These are phyloP conservation scores for Fusarium sp. DNA, from an alignment of 2,329 filamentous ascomycete species.

Conservation along the genomic window DNA sequence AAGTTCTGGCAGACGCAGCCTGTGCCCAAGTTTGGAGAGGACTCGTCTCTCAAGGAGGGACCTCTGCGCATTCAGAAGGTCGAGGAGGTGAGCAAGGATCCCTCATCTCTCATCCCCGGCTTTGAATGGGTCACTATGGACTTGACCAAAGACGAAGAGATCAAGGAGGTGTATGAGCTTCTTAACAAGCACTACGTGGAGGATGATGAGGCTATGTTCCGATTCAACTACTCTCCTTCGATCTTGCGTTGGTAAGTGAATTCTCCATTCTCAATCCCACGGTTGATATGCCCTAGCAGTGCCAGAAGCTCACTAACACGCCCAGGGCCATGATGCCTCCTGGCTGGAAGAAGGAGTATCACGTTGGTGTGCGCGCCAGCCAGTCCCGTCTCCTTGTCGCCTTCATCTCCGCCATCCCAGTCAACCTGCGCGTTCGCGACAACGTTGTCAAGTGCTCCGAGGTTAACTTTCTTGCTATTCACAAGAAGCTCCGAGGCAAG, in stretches of 20 bases:
- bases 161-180: slow-evolving; percentile 92
- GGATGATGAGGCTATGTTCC: slow-evolving; percentile 95
- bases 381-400: slow-evolving; percentile 89
- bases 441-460: slow-evolving; percentile 83
- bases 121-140: slow-evolving; percentile 97
- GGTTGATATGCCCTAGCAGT: not conserved
- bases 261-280: not conserved
- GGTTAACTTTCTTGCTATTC: slow-evolving; percentile 97
- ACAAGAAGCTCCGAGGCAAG: slow-evolving; percentile 97
- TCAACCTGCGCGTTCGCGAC: slow-evolving; percentile 81
- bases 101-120: slow-evolving; percentile 77
- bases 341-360: slow-evolving; percentile 94
- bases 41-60: slow-evolving; percentile 73
- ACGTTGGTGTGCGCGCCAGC: slow-evolving; percentile 88
- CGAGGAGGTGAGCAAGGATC: slow-evolving; percentile 81
- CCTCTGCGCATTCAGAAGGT: slow-evolving; percentile 84
- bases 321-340: slow-evolving; percentile 90
- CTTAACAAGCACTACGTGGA: slow-evolving; percentile 96
- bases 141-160: slow-evolving; percentile 77
- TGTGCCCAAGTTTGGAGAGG: slow-evolving; percentile 82
- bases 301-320: slow-evolving; percentile 14
- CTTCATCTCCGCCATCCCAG: slow-evolving; percentile 94
- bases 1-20: slow-evolving; percentile 99
- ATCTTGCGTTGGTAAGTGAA: slow-evolving; percentile 84
- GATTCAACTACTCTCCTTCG: slow-evolving; percentile 92